Conservation (phyloP, 805 yeast species). For the Pichia kluyveri region DNA sequence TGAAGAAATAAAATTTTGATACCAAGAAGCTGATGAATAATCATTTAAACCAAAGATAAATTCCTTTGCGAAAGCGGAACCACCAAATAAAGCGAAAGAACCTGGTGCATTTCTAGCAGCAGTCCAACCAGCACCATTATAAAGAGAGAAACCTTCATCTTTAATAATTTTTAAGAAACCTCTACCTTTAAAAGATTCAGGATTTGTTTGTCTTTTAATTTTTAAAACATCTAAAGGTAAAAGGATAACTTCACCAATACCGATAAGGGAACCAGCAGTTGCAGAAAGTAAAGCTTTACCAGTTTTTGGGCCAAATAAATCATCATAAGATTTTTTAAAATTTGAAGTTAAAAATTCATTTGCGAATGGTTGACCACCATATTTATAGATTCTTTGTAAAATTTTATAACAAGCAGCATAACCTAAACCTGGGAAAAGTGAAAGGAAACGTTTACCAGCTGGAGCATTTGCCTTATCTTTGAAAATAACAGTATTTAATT, state of each 20-base stretch:
- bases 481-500: slow-evolving; percentile 82
- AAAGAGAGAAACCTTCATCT: slow-evolving; percentile 90
- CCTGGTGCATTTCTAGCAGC: slow-evolving; percentile 99
- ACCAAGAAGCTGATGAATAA: slow-evolving; percentile 88
- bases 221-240: slow-evolving; percentile 94
- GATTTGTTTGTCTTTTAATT: slow-evolving; percentile 98
- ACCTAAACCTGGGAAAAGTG: slow-evolving; percentile 95
- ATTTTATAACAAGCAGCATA: slow-evolving; percentile 97
- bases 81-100: slow-evolving; percentile 94
- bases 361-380: slow-evolving; percentile 99
- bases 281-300: slow-evolving; percentile 98
- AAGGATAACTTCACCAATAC: slow-evolving; percentile 94
- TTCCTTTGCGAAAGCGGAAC: slow-evolving; percentile 98
- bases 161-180: slow-evolving; percentile 78
- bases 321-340: slow-evolving; percentile 62
- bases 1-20: slow-evolving; percentile 89
- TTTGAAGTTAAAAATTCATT: slow-evolving; percentile 81
- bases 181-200: slow-evolving; percentile 98
- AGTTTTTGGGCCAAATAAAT: slow-evolving; percentile 79
- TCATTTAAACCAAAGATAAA: slow-evolving; percentile 80
- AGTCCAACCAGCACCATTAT: slow-evolving; percentile 99
- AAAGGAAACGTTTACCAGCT: slow-evolving; percentile 58
- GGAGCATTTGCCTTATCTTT: slow-evolving; percentile 70
- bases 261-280: slow-evolving; percentile 93
- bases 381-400: slow-evolving; percentile 94